Percentiles rank a stretch among this genome's conserved stretches.
Evolutionary conservation across 1,139 yeast species (phyloP).

Genomic region (Scheffersomyces quercinus): DNA sequence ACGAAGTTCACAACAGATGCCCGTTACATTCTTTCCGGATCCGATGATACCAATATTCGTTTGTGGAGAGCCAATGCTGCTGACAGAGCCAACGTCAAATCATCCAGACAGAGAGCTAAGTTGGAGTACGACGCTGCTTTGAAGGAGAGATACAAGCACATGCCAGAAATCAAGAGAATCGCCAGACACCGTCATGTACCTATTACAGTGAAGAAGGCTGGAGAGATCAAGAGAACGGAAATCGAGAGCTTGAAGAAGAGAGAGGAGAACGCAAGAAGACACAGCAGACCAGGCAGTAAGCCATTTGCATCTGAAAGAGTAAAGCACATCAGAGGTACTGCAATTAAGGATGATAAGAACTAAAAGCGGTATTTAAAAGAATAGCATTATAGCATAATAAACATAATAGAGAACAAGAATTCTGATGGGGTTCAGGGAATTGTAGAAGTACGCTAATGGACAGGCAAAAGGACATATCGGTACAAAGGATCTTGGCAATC

Average conservation of each 20-base stretch:
- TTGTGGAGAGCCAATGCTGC: constrained; percentile 89
- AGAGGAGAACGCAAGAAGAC: constrained; percentile 79
- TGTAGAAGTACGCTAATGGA: background rate
- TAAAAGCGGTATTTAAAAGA: background rate
- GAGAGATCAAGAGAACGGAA: constrained; percentile 80
- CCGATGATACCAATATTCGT: constrained; percentile 94
- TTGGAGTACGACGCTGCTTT: constrained; percentile 88
- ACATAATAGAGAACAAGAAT: background rate
- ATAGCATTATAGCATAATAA: background rate
- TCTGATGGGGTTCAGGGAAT: background rate
- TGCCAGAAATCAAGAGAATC: constrained; percentile 95
- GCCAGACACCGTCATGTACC: constrained; percentile 93
- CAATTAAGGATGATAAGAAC: constrained; percentile 47
- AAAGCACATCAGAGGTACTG: constrained; percentile 83
- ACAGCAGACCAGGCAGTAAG: constrained; percentile 67
- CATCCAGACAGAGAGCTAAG: constrained; percentile 77
- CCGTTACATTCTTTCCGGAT: constrained; percentile 82
- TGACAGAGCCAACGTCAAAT: constrained; percentile 78
- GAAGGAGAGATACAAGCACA: constrained; percentile 88
- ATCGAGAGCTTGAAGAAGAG: constrained; percentile 70
- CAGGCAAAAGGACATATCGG: no score
- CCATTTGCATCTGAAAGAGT: constrained; percentile 71
- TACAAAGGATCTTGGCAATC: no score
- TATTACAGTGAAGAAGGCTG: constrained; percentile 79
- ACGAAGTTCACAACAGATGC: constrained; percentile 87